These are phyloP conservation scores for Leccinum truebloodii DNA, from an alignment of 768 basidiomycete species.

Conservation along the genomic window DNA sequence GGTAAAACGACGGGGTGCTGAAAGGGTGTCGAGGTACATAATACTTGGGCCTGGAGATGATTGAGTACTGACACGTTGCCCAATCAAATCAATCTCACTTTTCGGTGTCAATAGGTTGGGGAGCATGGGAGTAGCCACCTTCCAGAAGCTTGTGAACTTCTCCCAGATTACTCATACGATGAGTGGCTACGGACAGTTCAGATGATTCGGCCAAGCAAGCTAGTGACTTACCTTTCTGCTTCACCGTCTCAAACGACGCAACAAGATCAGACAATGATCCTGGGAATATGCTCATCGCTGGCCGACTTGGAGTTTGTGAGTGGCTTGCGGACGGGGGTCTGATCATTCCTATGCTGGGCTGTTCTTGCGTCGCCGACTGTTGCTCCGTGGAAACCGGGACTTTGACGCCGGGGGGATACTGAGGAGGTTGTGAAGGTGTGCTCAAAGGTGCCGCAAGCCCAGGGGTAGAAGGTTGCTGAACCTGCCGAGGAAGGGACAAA, in stretches of 20 bases:
- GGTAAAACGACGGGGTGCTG: constrained; percentile 91
- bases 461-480: constrained; percentile 40
- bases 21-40: constrained; percentile 93
- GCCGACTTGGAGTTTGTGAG: constrained; percentile 41
- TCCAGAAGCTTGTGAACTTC: constrained; percentile 93
- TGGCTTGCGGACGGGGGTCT: constrained; percentile 55
- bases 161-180: constrained; percentile 83
- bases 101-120: constrained; percentile 93
- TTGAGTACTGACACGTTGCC: constrained; percentile 9
- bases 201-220: neutral
- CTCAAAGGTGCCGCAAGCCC: constrained; percentile 13
- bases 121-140: constrained; percentile 84
- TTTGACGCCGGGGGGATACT: constrained; percentile 73
- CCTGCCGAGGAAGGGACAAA: constrained; percentile 52
- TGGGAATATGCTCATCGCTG: constrained; percentile 60
- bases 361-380: constrained; percentile 30
- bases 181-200: constrained; percentile 49
- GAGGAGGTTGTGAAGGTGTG: constrained; percentile 39
- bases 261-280: constrained; percentile 91
- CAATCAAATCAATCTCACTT: constrained; percentile 61
- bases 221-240: constrained; percentile 81
- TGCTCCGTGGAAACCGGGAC: constrained; percentile 47
- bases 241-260: constrained; percentile 91
- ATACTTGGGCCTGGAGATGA: constrained; percentile 80
- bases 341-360: constrained; percentile 42